Evolutionary conservation across 768 basidiomycete species (phyloP).

Genomic region (Pleurotus platypus): DNA sequence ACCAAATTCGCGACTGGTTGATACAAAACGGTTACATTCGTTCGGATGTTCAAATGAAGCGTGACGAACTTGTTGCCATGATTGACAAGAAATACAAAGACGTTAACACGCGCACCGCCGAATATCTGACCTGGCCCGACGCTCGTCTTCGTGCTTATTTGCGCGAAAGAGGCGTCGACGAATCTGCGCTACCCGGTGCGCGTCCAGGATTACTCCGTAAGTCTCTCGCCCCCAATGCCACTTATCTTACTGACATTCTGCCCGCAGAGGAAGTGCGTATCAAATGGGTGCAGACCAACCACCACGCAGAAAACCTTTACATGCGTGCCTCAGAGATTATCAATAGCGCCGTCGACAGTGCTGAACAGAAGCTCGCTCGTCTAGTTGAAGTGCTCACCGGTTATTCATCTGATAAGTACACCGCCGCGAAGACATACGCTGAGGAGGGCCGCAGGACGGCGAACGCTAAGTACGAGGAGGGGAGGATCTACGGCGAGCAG

Average conservation of each 20-base stretch:
- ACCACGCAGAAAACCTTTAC: slow-evolving; percentile 53
- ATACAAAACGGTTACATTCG: slow-evolving; percentile 66
- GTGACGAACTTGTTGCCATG: slow-evolving; percentile 72
- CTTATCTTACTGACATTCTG: background rate
- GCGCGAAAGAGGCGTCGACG: slow-evolving; percentile 69
- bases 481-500: slow-evolving; percentile 25
- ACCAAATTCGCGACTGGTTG: slow-evolving; percentile 70
- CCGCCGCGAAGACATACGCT: slow-evolving; percentile 19
- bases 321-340: slow-evolving; percentile 63
- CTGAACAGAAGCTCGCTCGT: slow-evolving; percentile 69
- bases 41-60: slow-evolving; percentile 56
- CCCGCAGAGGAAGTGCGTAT: slow-evolving; percentile 71
- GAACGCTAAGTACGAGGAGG: slow-evolving; percentile 19
- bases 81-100: slow-evolving; percentile 71
- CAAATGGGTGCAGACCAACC: slow-evolving; percentile 69
- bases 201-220: slow-evolving; percentile 80
- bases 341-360: slow-evolving; percentile 62
- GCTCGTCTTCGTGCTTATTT: slow-evolving; percentile 89
- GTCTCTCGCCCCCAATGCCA: slow-evolving; percentile 14
- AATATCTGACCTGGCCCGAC: slow-evolving; percentile 90
- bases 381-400: slow-evolving; percentile 45
- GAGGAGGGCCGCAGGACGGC: slow-evolving; percentile 23
- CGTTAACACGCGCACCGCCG: slow-evolving; percentile 34
- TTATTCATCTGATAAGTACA: slow-evolving; percentile 19
- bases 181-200: slow-evolving; percentile 57